phyloP scores from a whole-genome alignment of 176 grass and related monocot genomes.

The Phoenix dactylifera region DNA sequence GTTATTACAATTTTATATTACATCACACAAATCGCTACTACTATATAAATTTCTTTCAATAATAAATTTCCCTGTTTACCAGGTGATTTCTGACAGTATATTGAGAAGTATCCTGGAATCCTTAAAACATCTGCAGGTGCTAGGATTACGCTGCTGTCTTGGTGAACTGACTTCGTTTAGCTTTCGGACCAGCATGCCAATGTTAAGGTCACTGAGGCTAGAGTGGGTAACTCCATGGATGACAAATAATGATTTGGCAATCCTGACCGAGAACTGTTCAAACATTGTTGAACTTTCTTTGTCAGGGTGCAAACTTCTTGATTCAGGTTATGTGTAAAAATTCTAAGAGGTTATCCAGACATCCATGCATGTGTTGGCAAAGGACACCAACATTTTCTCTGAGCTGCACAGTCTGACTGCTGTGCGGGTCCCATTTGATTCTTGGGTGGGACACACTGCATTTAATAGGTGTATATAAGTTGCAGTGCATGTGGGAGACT shows the following conservation, averaged over 20 bases:
- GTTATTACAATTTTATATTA: slow-evolving; percentile 17
- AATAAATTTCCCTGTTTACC: slow-evolving; percentile 23
- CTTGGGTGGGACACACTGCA: too few relatives aligned
- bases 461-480: too few relatives aligned
- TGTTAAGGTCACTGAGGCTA: slow-evolving; percentile 33
- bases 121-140: slow-evolving; percentile 31
- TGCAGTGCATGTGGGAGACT: too few relatives aligned
- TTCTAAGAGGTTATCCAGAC: too few relatives aligned
- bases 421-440: too few relatives aligned
- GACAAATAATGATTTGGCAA: slow-evolving; percentile 54
- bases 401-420: too few relatives aligned
- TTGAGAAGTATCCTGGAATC: slow-evolving; percentile 56
- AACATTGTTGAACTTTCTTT: slow-evolving; percentile 59
- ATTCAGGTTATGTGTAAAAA: slow-evolving; percentile 47
- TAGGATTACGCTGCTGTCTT: slow-evolving; percentile 54
- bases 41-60: slow-evolving; percentile 5
- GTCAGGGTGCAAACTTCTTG: slow-evolving; percentile 68
- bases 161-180: slow-evolving; percentile 47
- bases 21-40: background rate
- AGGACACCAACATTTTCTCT: too few relatives aligned
- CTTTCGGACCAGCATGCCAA: slow-evolving; percentile 23
- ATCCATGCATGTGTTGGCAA: too few relatives aligned
- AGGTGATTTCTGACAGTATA: slow-evolving; percentile 58
- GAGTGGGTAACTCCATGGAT: slow-evolving; percentile 72
- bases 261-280: slow-evolving; percentile 42